Conservation (phyloP, 257 asterid genomes). For the Solanum sejunctum region DNA sequence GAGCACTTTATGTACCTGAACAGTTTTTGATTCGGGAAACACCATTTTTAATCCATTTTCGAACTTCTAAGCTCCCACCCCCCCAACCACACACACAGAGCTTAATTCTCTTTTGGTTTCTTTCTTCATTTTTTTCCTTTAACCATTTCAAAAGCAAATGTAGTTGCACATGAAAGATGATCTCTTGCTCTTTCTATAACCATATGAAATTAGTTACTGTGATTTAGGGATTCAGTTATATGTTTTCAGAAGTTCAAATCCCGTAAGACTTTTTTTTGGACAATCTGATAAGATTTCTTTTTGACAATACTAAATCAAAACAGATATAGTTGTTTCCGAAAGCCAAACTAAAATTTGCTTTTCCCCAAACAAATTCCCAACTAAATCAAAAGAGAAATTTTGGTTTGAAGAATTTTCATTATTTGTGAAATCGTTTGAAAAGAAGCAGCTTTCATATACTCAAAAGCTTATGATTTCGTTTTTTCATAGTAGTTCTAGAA, state of each 20-base stretch:
- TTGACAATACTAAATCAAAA: neutral
- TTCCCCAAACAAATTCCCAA: neutral
- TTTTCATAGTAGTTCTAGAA: neutral
- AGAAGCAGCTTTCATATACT: neutral
- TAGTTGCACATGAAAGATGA: neutral
- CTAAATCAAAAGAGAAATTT: neutral
- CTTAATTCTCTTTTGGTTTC: neutral
- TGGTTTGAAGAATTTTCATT: neutral
- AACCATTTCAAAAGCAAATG: neutral
- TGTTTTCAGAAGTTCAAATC: neutral
- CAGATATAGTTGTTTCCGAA: neutral
- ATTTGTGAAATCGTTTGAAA: neutral
- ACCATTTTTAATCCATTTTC: too few relatives aligned
- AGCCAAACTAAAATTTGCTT: neutral
- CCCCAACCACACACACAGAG: too few relatives aligned
- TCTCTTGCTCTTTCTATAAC: neutral
- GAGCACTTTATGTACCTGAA: too few relatives aligned
- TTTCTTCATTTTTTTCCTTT: neutral
- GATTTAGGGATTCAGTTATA: neutral
- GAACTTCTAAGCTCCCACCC: too few relatives aligned
- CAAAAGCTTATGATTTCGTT: neutral
- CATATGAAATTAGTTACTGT: neutral
- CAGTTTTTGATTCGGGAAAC: too few relatives aligned
- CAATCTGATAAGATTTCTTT: too few relatives aligned
- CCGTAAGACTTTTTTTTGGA: neutral